phyloP scores from a whole-genome alignment of 169 alveolate species.

The Plasmodium coatneyi region DNA sequence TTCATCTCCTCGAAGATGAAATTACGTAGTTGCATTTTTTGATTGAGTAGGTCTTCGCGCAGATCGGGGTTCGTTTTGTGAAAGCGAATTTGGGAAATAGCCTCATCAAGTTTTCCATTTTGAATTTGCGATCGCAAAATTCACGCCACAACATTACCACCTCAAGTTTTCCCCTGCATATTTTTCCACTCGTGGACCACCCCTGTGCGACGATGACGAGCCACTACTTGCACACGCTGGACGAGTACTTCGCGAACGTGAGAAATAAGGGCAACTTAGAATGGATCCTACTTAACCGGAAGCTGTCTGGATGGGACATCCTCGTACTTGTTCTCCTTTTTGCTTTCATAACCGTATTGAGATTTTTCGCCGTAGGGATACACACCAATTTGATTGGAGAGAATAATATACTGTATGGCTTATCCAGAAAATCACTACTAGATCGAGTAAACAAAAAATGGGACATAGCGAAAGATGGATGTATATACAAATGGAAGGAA shows the following conservation, averaged over 20 bases:
- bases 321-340: not conserved
- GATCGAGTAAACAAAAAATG: conserved; percentile 50
- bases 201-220: conserved; percentile 4
- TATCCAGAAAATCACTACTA: conserved; percentile 13
- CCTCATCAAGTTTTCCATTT: not conserved
- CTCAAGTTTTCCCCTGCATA: not conserved
- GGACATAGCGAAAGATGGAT: conserved; percentile 37
- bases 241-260: conserved; percentile 25
- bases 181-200: not conserved
- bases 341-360: conserved; percentile 12
- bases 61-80: not conserved
- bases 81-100: not conserved
- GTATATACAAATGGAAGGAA: conserved; percentile 73
- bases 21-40: not conserved
- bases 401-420: conserved; percentile 21
- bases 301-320: conserved; percentile 26
- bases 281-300: conserved; percentile 11
- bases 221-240: conserved; percentile 54
- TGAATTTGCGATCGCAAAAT: not conserved
- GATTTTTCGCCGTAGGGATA: conserved; percentile 38
- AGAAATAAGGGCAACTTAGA: not conserved
- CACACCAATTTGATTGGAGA: conserved; percentile 1
- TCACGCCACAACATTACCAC: not conserved
- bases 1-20: not conserved
- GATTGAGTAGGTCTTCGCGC: not conserved